Evolutionary conservation across 805 yeast species (phyloP).

Genomic region (Myxozyma geophila): DNA sequence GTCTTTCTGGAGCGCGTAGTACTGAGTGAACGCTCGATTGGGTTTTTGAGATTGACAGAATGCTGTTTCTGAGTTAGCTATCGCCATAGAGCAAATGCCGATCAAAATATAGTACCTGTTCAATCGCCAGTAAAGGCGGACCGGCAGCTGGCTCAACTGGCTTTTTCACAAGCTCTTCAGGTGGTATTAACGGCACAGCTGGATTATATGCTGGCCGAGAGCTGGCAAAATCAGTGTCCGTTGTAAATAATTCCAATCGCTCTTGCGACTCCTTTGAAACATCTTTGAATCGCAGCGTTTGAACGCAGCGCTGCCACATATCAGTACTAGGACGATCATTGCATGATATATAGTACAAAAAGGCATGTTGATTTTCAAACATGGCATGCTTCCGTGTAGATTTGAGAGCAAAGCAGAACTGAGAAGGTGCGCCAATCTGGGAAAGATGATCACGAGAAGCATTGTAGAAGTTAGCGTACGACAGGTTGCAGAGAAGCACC

Average conservation of each 20-base stretch:
- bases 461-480: slow-evolving; percentile 15
- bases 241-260: slow-evolving; percentile 8
- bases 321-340: slow-evolving; percentile 20
- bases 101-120: slow-evolving; percentile 10
- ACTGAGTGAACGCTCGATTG: slow-evolving; percentile 15
- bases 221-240: background rate
- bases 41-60: slow-evolving; percentile 14
- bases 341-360: slow-evolving; percentile 17
- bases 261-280: slow-evolving; percentile 7
- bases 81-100: background rate
- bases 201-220: background rate
- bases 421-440: slow-evolving; percentile 5
- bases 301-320: slow-evolving; percentile 25
- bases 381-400: slow-evolving; percentile 16
- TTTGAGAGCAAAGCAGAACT: slow-evolving; percentile 23
- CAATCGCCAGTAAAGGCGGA: slow-evolving; percentile 9
- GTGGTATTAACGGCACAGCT: slow-evolving; percentile 17
- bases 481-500: slow-evolving; percentile 16
- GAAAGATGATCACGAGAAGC: background rate
- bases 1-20: background rate
- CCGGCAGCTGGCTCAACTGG: slow-evolving; percentile 5
- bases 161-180: slow-evolving; percentile 7
- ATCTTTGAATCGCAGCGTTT: slow-evolving; percentile 12
- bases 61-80: background rate
- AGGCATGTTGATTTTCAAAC: slow-evolving; percentile 22